Base-by-base conservation (phyloP, 129 eudicot species). In the Lonicera japonica region DNA sequence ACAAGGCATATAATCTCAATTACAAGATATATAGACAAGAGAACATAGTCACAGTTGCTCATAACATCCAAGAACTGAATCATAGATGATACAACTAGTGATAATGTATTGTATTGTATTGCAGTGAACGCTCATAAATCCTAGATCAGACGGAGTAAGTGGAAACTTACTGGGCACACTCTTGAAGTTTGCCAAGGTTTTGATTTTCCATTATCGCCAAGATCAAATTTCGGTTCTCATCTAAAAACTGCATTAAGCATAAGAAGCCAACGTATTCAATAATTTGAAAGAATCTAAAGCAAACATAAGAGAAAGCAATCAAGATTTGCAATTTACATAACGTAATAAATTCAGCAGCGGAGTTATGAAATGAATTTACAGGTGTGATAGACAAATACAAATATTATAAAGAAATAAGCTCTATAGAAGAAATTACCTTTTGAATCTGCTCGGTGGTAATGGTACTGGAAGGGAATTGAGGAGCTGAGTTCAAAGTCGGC, bases 151-250 rank as follows among this genome's bases (percentile, higher is more conserved):
- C 13, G 13, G 43, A n/a, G 15, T 17, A 17, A 50, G 20, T 16
- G 3, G 29, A 56, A 74, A 90, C 96, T 86, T 76, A 90, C 97
- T 86, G 95, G 56, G 89, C 95, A 63, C 90, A 81, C 63, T 90
- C 97, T 21, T 78, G 77, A 38, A 81, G 64, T 73, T 86, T 90
- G 8, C 97, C 97, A 57, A 74, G 80, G 62, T 83, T 90, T 71
- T 90, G 95, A 73, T 77, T 75, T 38, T 90, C 97, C 80, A 90
- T 69, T 73, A 90, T 90, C 12, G 97, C 97, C 83, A 86, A 17
- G 20, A 90, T 90, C 85, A 90, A 56, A 64, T 83, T 87, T 70
- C 77, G 86, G 75, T 90, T 90, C 65, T 90, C 95, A 21, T 90
- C 97, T 75, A 90, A 74, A 68, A 73, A 90, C 97, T 90, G 89